Conservation (phyloP, 768 basidiomycete species). For the Strobilomyces dryophilus region DNA sequence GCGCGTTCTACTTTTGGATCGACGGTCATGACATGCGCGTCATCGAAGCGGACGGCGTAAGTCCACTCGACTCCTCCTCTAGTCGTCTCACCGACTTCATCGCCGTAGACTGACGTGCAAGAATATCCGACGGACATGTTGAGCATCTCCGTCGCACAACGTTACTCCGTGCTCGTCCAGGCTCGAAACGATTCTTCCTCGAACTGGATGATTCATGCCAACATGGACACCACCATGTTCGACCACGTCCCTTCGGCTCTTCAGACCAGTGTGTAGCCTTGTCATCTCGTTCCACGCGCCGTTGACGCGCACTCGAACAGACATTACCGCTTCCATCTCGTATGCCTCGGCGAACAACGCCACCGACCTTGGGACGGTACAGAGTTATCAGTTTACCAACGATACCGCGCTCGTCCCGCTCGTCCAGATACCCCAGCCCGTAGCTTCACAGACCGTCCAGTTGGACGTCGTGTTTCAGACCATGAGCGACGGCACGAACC, state of each 20-base stretch:
- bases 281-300: not conserved
- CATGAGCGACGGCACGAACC: slow-evolving; percentile 82
- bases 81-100: not conserved
- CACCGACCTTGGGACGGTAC: slow-evolving; percentile 50
- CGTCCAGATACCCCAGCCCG: slow-evolving; percentile 43
- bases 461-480: slow-evolving; percentile 80
- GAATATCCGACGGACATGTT: slow-evolving; percentile 70
- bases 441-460: slow-evolving; percentile 54
- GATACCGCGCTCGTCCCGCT: slow-evolving; percentile 72
- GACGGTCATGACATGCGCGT: slow-evolving; percentile 84
- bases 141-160: slow-evolving; percentile 79
- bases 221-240: slow-evolving; percentile 91
- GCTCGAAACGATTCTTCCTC: slow-evolving; percentile 80
- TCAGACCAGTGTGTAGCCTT: slow-evolving; percentile 57
- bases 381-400: slow-evolving; percentile 56
- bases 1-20: slow-evolving; percentile 82
- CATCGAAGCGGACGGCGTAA: slow-evolving; percentile 80
- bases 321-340: slow-evolving; percentile 79
- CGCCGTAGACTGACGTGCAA: slow-evolving; percentile 67
- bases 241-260: slow-evolving; percentile 71
- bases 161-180: slow-evolving; percentile 89
- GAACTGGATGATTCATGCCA: slow-evolving; percentile 89
- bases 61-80: slow-evolving; percentile 20
- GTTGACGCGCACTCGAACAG: slow-evolving; percentile 32
- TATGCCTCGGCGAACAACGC: slow-evolving; percentile 56